phyloP scores from a whole-genome alignment of 148 eudicot genomes.

The Rheum nobile region DNA sequence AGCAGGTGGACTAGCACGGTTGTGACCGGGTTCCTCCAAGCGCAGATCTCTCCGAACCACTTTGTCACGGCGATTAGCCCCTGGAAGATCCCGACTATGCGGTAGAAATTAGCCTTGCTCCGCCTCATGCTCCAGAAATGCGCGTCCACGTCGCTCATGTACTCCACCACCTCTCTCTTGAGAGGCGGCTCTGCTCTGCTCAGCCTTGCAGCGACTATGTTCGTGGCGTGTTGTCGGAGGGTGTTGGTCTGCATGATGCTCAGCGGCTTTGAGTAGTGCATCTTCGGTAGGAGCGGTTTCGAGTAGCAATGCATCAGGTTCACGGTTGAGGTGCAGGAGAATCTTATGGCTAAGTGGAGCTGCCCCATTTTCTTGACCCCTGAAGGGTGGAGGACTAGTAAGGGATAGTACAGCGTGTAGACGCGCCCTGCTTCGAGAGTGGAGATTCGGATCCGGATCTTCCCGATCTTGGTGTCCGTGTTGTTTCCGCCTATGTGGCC shows the following conservation, averaged over 20 bases:
- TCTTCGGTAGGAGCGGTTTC: constrained; percentile 65
- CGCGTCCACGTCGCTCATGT: constrained; percentile 68
- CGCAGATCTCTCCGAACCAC: constrained; percentile 67
- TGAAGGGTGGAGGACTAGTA: constrained; percentile 63
- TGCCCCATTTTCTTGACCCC: constrained; percentile 94
- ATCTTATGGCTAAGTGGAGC: constrained; percentile 71
- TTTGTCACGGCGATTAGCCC: constrained; percentile 40
- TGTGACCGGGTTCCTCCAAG: constrained; percentile 63
- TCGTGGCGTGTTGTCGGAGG: constrained; percentile 52
- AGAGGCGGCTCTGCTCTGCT: constrained; percentile 77
- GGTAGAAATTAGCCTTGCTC: constrained; percentile 75
- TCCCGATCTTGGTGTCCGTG: constrained; percentile 49
- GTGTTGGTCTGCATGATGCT: constrained; percentile 35
- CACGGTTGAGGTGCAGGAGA: constrained; percentile 49
- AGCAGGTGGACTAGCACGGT: constrained; percentile 60
- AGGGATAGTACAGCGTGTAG: constrained; percentile 71
- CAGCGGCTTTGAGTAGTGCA: constrained; percentile 74
- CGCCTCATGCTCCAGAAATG: constrained; percentile 90
- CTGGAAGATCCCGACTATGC: constrained; percentile 43
- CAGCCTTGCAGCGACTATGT: constrained; percentile 48
- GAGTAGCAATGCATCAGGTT: constrained; percentile 56
- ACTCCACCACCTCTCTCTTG: constrained; percentile 59
- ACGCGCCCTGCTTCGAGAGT: constrained; percentile 84
- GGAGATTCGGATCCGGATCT: constrained; percentile 66
- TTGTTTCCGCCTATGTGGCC: constrained; percentile 32